phyloP scores from a whole-genome alignment of 2,329 filamentous ascomycete species.

The Xylariaceae sp. region DNA sequence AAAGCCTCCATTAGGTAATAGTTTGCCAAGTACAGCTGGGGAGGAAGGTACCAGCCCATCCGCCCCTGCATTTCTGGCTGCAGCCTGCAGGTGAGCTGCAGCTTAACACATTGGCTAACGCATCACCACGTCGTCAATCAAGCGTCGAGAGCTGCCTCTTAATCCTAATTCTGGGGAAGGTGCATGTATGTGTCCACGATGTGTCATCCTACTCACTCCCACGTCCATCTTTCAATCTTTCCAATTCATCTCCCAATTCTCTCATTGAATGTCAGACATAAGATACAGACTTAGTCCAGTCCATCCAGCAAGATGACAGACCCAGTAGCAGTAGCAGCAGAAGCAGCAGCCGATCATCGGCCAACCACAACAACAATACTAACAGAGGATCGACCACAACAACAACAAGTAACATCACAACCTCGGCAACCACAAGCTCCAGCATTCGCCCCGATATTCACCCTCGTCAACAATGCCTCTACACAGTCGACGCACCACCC shows the following conservation, averaged over 20 bases:
- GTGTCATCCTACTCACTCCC: no score
- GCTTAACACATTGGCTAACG: no score
- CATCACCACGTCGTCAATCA: conserved; percentile 10
- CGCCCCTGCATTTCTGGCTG: conserved; percentile 15
- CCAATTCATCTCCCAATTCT: conserved; percentile 3
- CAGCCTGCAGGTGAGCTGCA: conserved; percentile 15
- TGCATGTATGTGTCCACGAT: conserved; percentile 20
- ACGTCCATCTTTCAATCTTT: conserved; percentile 4
- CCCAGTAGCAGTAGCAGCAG: no score
- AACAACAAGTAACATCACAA: conserved; percentile 5
- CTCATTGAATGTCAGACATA: no score
- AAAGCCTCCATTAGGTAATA: no score
- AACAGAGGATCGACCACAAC: not conserved
- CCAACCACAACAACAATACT: conserved; percentile 8
- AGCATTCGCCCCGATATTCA: conserved; percentile 76
- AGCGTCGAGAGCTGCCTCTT: conserved; percentile 5
- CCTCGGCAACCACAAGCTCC: conserved; percentile 17
- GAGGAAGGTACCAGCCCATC: no score
- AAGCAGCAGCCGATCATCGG: conserved; percentile 18
- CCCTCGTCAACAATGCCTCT: conserved; percentile 71
- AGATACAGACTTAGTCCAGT: no score
- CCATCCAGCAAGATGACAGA: conserved; percentile 27
- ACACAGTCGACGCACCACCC: conserved; percentile 75
- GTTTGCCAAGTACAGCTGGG: no score
- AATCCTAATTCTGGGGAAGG: no score